phyloP scores from a whole-genome alignment of 1,284 basidiomycete genomes.

The Pseudozyma sp. region DNA sequence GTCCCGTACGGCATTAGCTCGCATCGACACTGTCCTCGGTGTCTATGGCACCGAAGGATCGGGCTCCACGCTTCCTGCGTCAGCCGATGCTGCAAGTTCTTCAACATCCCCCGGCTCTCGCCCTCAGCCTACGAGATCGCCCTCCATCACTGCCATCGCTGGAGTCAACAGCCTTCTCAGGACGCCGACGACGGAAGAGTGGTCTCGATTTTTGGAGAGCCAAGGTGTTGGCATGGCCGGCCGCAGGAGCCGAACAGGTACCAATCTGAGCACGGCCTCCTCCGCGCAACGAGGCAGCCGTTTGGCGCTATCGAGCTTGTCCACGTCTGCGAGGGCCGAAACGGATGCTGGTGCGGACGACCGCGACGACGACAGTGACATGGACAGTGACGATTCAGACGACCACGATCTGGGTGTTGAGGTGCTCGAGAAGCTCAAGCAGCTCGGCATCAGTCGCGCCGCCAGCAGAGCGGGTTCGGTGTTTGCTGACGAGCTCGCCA shows the following conservation, averaged over 20 bases:
- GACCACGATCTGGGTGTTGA: conserved; percentile 40
- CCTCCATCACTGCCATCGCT: conserved; percentile 27
- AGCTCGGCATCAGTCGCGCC: conserved; percentile 45
- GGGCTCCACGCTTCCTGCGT: conserved; percentile 7
- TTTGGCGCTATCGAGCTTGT: conserved; percentile 17
- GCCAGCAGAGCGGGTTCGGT: conserved; percentile 55
- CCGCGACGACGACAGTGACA: conserved; percentile 32
- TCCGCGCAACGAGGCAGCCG: conserved; percentile 34
- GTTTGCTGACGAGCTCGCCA: conserved; percentile 43
- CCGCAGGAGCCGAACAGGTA: conserved; percentile 33
- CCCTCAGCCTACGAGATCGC: conserved; percentile 22
- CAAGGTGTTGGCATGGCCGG: conserved; percentile 50
- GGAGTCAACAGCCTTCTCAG: conserved; percentile 42
- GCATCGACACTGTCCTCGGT: conserved; percentile 31
- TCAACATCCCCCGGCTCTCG: conserved; percentile 6
- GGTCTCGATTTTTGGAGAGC: conserved; percentile 60
- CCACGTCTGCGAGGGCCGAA: conserved; percentile 18
- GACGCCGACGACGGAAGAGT: conserved; percentile 64
- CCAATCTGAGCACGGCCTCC: conserved; percentile 38
- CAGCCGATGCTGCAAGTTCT: conserved; percentile 14
- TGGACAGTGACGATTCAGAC: conserved; percentile 47
- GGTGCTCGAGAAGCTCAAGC: conserved; percentile 48
- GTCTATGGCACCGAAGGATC: conserved; percentile 9
- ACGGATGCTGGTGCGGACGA: conserved; percentile 15
- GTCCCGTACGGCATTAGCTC: conserved; percentile 25